Percentiles rank a stretch among this genome's conserved stretches.
Evolutionary conservation across 805 yeast species (phyloP).

Genomic region (Sungouiella blattae): DNA sequence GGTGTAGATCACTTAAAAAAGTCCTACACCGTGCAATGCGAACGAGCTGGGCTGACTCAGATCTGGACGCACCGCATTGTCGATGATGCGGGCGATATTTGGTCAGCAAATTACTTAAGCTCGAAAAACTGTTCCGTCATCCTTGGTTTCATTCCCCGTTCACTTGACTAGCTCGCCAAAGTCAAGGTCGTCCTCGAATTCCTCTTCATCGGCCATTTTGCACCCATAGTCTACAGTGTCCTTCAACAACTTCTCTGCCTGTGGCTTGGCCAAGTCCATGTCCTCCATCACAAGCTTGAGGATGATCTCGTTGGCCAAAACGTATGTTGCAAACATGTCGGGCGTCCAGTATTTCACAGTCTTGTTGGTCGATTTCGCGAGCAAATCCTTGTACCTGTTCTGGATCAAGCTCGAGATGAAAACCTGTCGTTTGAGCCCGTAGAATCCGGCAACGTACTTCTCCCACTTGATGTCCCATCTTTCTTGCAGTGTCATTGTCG

Average conservation of each 20-base stretch:
- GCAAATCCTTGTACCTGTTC: constrained; percentile 19
- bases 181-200: constrained; percentile 27
- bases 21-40: too few species aligned
- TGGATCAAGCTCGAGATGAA: constrained; percentile 44
- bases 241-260: constrained; percentile 46
- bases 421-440: constrained; percentile 57
- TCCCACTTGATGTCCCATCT: constrained; percentile 44
- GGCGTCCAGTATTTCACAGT: constrained; percentile 61
- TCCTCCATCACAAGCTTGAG: constrained; percentile 50
- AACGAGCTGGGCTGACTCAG: too few species aligned
- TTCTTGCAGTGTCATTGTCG: constrained; percentile 45
- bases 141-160: too few species aligned
- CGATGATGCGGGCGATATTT: too few species aligned
- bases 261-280: constrained; percentile 29
- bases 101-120: too few species aligned
- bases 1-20: too few species aligned
- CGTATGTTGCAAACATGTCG: constrained; percentile 52
- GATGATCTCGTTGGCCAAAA: constrained; percentile 62
- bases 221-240: constrained; percentile 49
- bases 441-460: constrained; percentile 53
- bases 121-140: too few species aligned
- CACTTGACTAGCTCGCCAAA: constrained; percentile 13
- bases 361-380: constrained; percentile 24
- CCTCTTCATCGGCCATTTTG: constrained; percentile 28
- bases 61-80: too few species aligned